Conservation (phyloP, 2,329 filamentous ascomycete species). For the Rutstroemia sp. region DNA sequence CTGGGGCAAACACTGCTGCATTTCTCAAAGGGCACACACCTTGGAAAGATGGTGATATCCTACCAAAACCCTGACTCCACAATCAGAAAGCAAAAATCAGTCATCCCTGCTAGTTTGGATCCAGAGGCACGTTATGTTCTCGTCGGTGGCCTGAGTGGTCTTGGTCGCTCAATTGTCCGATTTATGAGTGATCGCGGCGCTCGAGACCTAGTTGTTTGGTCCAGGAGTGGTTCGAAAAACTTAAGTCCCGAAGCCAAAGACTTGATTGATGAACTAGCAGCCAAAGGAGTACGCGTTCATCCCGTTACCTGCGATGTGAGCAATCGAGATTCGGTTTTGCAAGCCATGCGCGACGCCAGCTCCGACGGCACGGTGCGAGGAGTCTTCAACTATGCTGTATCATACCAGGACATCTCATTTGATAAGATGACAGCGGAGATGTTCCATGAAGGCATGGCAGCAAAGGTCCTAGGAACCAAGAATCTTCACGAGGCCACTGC, state of each 20-base stretch:
- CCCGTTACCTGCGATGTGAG: no score
- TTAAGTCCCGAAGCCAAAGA: no score
- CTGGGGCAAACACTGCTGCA: no score
- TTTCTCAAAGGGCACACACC: no score
- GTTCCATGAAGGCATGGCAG: not conserved
- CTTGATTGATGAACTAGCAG: no score
- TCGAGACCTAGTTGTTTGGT: not conserved
- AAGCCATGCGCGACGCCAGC: not conserved
- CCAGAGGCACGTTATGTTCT: conserved; percentile 4
- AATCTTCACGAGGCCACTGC: not conserved
- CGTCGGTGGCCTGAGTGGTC: conserved; percentile 12
- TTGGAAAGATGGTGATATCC: no score
- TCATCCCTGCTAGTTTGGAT: not conserved
- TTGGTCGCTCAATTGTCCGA: conserved; percentile 5
- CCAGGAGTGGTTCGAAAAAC: not conserved
- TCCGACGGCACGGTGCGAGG: not conserved
- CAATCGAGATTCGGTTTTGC: not conserved
- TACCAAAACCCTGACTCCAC: no score
- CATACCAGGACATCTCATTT: no score
- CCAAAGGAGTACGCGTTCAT: no score
- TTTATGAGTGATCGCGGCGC: not conserved
- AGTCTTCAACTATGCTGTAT: not conserved
- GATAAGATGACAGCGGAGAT: no score
- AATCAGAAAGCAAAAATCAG: not conserved
- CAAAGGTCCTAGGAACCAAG: not conserved